Conservation (phyloP, 371 early-diverging fungal genomes). For the Ordospora pajunii region DNA sequence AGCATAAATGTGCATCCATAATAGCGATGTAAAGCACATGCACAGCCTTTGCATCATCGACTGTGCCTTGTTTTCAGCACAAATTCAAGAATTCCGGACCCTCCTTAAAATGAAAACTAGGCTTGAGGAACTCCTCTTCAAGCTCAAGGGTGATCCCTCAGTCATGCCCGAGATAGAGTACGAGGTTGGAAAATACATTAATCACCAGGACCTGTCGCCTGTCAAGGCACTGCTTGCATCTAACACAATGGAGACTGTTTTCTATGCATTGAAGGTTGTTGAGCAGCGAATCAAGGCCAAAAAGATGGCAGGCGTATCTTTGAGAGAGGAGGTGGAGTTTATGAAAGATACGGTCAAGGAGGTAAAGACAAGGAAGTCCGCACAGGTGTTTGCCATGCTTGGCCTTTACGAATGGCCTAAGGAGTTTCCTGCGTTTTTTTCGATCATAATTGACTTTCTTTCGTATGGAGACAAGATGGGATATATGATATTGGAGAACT, state of each 20-base stretch:
- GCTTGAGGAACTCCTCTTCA: slow-evolving; percentile 22
- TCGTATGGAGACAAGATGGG: slow-evolving; percentile 21
- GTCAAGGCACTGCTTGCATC: slow-evolving; percentile 5
- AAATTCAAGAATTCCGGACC: neutral
- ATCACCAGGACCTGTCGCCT: neutral
- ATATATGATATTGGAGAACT: slow-evolving; percentile 44
- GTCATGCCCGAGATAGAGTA: slow-evolving; percentile 37
- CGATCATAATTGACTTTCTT: slow-evolving; percentile 37
- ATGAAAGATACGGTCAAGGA: neutral
- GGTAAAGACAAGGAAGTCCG: neutral
- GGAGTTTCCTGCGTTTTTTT: slow-evolving; percentile 46
- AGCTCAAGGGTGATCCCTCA: slow-evolving; percentile 15
- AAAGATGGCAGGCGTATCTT: neutral
- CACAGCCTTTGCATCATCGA: no score
- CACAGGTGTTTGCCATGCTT: slow-evolving; percentile 48
- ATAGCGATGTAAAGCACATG: no score
- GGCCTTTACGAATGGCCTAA: slow-evolving; percentile 60
- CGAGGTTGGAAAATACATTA: slow-evolving; percentile 28
- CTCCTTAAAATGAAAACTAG: slow-evolving; percentile 6
- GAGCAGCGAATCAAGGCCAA: slow-evolving; percentile 30
- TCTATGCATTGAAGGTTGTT: slow-evolving; percentile 45
- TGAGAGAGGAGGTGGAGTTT: slow-evolving; percentile 23
- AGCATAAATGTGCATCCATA: no score
- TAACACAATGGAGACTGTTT: neutral
- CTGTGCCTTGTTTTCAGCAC: no score